Conservation (phyloP, 2,329 filamentous ascomycete genomes). For the Fusarium avenaceum region DNA sequence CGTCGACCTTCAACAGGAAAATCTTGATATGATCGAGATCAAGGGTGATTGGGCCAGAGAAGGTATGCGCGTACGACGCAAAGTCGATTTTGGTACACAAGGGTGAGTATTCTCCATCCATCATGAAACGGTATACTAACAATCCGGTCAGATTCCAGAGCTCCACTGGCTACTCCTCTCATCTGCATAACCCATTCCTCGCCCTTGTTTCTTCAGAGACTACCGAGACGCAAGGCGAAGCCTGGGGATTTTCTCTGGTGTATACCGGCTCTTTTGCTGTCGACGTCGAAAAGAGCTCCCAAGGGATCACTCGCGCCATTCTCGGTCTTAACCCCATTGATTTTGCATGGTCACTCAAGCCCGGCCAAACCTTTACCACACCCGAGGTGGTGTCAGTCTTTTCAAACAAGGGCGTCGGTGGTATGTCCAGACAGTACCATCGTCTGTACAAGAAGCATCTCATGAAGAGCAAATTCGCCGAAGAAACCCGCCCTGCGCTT, state of each 20-base stretch:
- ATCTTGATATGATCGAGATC: conserved; percentile 74
- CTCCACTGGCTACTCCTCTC: conserved; percentile 71
- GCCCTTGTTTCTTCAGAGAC: conserved; percentile 68
- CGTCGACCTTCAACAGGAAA: conserved; percentile 70
- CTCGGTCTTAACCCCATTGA: conserved; percentile 73
- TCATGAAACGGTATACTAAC: fast-evolving
- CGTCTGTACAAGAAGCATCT: conserved; percentile 72
- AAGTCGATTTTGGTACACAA: conserved; percentile 69
- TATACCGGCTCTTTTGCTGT: conserved; percentile 74
- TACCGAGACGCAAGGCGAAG: conserved; percentile 71
- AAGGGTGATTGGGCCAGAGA: conserved; percentile 74
- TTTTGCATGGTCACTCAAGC: conserved; percentile 68
- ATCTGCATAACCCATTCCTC: conserved; percentile 75
- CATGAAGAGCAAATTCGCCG: conserved; percentile 68
- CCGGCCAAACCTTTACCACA: conserved; percentile 69
- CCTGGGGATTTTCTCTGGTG: conserved; percentile 74
- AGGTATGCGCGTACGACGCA: conserved; percentile 65
- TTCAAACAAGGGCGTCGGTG: conserved; percentile 69
- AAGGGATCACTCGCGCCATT: conserved; percentile 71
- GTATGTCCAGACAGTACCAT: conserved; percentile 74
- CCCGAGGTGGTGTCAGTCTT: conserved; percentile 75
- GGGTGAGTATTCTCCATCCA: conserved; percentile 55
- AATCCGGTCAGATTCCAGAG: conserved; percentile 66
- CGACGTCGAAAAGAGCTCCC: conserved; percentile 71
- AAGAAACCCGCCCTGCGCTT: conserved; percentile 65